Percentiles rank a stretch among this genome's conserved stretches.
Evolutionary conservation across 192 early-diverging fungal species (phyloP).

Genomic region (Chytriomyces sp.): DNA sequence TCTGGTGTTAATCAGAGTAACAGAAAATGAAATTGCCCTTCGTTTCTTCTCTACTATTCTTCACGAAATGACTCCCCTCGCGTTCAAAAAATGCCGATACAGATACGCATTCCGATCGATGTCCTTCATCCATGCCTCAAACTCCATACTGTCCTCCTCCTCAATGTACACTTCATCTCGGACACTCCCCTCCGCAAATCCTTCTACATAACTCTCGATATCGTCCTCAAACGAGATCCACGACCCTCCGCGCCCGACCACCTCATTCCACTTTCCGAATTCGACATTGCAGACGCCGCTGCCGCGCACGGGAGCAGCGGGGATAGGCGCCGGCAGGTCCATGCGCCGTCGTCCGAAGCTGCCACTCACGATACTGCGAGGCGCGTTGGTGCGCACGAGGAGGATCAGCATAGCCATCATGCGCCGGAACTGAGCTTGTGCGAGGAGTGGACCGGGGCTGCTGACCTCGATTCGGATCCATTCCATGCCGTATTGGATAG

Average conservation of each 20-base stretch:
- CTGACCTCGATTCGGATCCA: slow-evolving; percentile 39
- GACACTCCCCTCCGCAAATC: slow-evolving; percentile 20
- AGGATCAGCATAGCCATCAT: slow-evolving; percentile 39
- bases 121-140: slow-evolving; percentile 44
- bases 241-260: neutral
- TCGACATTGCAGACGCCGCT: neutral
- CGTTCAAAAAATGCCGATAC: slow-evolving; percentile 49
- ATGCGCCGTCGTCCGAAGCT: slow-evolving; percentile 27
- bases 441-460: slow-evolving; percentile 3
- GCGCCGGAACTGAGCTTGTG: slow-evolving; percentile 32
- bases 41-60: too few relatives aligned
- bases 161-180: slow-evolving; percentile 30
- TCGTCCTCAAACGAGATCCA: neutral
- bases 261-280: neutral
- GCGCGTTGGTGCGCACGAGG: slow-evolving; percentile 40
- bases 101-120: slow-evolving; percentile 49
- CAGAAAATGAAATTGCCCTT: too few relatives aligned
- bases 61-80: slow-evolving; percentile 39
- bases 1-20: too few relatives aligned
- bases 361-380: slow-evolving; percentile 30
- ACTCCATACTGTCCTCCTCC: slow-evolving; percentile 34
- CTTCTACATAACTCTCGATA: slow-evolving; percentile 8
- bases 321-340: neutral
- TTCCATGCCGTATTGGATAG: slow-evolving; percentile 37
- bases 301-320: neutral